phyloP scores from a whole-genome alignment of 2,329 filamentous ascomycete genomes.

The Purpureocillium lavendulum region DNA sequence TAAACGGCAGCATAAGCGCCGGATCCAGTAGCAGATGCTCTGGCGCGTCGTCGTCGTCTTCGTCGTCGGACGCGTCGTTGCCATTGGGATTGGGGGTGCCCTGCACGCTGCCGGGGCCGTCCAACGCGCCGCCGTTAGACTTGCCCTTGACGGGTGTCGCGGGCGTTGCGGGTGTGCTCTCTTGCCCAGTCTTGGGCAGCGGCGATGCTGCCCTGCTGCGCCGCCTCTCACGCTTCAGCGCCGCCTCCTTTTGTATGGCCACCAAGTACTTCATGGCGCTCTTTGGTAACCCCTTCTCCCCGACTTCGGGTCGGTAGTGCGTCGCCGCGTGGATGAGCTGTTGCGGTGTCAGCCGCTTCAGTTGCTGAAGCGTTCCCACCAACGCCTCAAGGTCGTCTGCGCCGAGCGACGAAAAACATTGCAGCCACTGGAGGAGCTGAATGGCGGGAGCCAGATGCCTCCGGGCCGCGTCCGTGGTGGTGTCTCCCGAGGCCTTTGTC shows the following conservation, averaged over 20 bases:
- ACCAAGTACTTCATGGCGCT: conserved; percentile 80
- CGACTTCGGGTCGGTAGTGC: conserved; percentile 90
- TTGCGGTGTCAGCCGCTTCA: conserved; percentile 74
- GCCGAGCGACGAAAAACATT: conserved; percentile 90
- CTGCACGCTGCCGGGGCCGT: conserved; percentile 31
- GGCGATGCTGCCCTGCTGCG: conserved; percentile 39
- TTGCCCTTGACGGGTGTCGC: conserved; percentile 32
- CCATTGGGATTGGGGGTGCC: conserved; percentile 28
- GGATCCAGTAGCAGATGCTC: conserved; percentile 78
- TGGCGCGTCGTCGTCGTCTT: conserved; percentile 57
- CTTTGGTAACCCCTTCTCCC: conserved; percentile 85
- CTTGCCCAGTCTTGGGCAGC: conserved; percentile 21
- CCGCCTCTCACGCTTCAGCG: conserved; percentile 47
- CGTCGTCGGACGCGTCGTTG: conserved; percentile 33
- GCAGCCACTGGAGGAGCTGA: conserved; percentile 92
- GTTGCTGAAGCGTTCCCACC: conserved; percentile 79
- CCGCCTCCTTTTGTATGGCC: conserved; percentile 68
- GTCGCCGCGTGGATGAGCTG: conserved; percentile 88
- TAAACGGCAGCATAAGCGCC: conserved; percentile 87
- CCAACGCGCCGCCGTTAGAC: conserved; percentile 33
- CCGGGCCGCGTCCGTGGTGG: conserved; percentile 74
- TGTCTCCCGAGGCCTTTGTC: conserved; percentile 76
- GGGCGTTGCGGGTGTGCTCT: conserved; percentile 35
- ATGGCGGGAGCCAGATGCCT: conserved; percentile 84
- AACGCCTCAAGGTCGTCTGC: conserved; percentile 80